Conservation (phyloP, 148 eudicot genomes). For the Polygonum maritimum region DNA sequence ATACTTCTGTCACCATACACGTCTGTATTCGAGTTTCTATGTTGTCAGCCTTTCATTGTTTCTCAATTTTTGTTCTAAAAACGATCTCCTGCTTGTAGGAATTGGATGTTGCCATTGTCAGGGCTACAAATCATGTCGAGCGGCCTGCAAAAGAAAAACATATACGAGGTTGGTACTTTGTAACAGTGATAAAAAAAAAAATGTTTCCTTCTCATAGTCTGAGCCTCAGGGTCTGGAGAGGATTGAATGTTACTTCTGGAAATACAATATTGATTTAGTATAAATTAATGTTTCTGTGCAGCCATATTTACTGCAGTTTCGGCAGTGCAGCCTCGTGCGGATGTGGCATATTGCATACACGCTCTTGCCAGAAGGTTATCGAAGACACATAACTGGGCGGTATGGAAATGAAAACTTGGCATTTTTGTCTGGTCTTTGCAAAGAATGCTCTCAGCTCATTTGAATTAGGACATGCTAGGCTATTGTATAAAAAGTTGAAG, state of each 20-base stretch:
- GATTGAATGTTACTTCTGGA: neutral
- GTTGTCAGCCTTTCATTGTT: neutral
- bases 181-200: neutral
- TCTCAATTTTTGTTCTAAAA: neutral
- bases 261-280: neutral
- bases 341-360: constrained; percentile 92
- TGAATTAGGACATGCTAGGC: neutral
- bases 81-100: constrained; percentile 32
- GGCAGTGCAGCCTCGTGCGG: constrained; percentile 89
- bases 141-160: constrained; percentile 88
- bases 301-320: constrained; percentile 84
- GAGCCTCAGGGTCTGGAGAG: neutral
- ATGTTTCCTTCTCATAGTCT: neutral
- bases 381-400: constrained; percentile 96
- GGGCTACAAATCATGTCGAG: constrained; percentile 91
- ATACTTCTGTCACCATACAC: neutral
- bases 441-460: neutral
- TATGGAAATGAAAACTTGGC: constrained; percentile 23
- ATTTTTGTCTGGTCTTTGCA: neutral
- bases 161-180: constrained; percentile 51
- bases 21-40: neutral
- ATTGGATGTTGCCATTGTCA: constrained; percentile 78
- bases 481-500: neutral
- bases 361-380: constrained; percentile 81
- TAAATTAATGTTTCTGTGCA: constrained; percentile 21